Base-by-base conservation (phyloP, 352 stramenopile species). In the Phytophthora crassamura region DNA sequence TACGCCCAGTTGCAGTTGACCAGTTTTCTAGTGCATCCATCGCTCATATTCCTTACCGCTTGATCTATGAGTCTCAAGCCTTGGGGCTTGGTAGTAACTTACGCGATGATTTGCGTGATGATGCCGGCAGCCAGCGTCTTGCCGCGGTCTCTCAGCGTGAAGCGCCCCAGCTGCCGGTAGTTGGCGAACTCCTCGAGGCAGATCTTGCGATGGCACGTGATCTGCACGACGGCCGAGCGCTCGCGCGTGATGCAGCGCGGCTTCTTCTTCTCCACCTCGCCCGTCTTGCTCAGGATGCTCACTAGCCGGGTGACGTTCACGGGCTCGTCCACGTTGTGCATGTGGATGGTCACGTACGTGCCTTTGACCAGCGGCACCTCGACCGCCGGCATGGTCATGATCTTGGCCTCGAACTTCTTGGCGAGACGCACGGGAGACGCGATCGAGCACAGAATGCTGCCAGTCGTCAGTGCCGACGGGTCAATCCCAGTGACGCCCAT, bases 311-410 rank as follows among this genome's bases (percentile, higher is more conserved):
- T 90, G 39, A 95, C 83, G 67, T 88, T 88, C 18, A 88, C 88
- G 9, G 88, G 85, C 54, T 96, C 88, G 59, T 96, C 86, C 15
- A 96, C 79, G 70, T 92, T 86, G 69, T 96, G 88, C 60, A 95
- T 83, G 69, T 96, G 86, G 57, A 95, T 88, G 43, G 85, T 93
- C 72, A 94, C 64, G 57, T 75, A 86, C 34, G 86, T 89, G 45
- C 88, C 88, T 61, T 95, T 95, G 22, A 96, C 86, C 5, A 96
- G 71, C 40, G 88, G 88, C 54, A 94, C 84, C 51, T 96, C 84
- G 11, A 96, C 81, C 4, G 82, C 75, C 0, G 88, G 86, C 86
- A 96, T 94, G 2, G 87, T 95, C 84, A 95, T 93, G 65, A 96
- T 96, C 82, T 96, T 93, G 46, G 87, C 87, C 62, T 96, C 86